Evolutionary conservation across 2,329 filamentous ascomycete genomes (phyloP).

Genomic region (Fusarium siculi): DNA sequence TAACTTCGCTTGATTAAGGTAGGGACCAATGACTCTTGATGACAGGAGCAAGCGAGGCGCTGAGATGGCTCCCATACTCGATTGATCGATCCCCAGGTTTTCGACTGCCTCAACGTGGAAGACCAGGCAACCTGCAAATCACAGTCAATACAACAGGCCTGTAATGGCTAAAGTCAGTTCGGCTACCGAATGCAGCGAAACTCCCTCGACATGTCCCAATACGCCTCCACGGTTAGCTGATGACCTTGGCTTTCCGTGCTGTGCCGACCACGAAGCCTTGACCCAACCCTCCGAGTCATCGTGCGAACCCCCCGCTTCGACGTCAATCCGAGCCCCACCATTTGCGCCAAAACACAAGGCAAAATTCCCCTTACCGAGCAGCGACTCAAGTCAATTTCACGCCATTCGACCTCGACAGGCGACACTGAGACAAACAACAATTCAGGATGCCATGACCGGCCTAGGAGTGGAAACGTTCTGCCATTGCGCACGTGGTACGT

Average conservation of each 20-base stretch:
- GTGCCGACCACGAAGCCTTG: background rate
- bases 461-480: background rate
- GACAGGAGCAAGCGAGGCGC: conserved; percentile 50
- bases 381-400: too few relatives aligned
- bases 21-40: conserved; percentile 35
- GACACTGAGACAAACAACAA: rapidly evolving
- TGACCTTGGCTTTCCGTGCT: too few relatives aligned
- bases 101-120: conserved; percentile 6
- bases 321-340: background rate
- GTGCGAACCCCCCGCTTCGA: too few relatives aligned
- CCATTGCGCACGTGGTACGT: rapidly evolving
- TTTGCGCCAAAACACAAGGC: background rate
- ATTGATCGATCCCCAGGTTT: conserved; percentile 49
- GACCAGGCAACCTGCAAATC: conserved; percentile 12
- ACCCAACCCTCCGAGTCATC: rapidly evolving
- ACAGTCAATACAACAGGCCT: conserved; percentile 41
- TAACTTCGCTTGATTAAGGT: background rate
- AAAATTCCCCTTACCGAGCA: background rate
- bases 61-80: conserved; percentile 41
- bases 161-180: conserved; percentile 15
- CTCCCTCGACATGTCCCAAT: background rate
- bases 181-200: background rate
- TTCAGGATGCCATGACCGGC: rapidly evolving
- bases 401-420: background rate
- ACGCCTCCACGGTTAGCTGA: rapidly evolving